These are phyloP conservation scores for Schizochytrium sp. DNA, from an alignment of 108 stramenopile species.

Conservation along the genomic window DNA sequence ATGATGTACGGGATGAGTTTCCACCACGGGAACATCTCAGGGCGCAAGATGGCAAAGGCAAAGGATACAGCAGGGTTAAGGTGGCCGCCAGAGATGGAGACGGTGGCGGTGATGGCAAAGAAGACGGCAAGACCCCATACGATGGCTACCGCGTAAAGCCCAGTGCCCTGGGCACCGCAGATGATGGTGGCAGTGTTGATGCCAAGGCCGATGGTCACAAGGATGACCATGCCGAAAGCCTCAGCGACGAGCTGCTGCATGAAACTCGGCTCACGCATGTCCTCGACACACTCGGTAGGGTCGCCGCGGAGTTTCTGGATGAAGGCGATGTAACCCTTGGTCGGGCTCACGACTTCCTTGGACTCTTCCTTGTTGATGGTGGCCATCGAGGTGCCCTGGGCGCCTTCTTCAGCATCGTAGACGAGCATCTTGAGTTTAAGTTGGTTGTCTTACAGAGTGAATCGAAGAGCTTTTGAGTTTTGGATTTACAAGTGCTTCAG, in stretches of 20 bases:
- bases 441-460: too few relatives aligned
- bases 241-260: not conserved
- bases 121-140: slow-evolving; percentile 1
- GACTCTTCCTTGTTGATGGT: not conserved
- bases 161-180: not conserved
- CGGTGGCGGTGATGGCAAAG: slow-evolving; percentile 25
- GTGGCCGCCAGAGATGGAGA: slow-evolving; percentile 30
- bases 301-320: slow-evolving; percentile 42
- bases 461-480: too few relatives aligned
- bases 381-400: not conserved
- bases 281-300: not conserved
- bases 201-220: not conserved
- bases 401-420: too few relatives aligned
- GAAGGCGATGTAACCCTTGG: not conserved
- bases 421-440: too few relatives aligned
- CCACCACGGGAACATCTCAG: not conserved
- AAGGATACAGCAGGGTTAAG: not conserved
- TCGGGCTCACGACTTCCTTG: not conserved
- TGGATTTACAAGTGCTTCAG: too few relatives aligned
- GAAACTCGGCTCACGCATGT: not conserved
- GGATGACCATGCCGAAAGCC: not conserved
- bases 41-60: not conserved
- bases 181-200: slow-evolving; percentile 15
- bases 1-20: not conserved
- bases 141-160: slow-evolving; percentile 3